Conservation (phyloP, 495 filamentous ascomycete species). For the Aspergillus homomorphus region DNA sequence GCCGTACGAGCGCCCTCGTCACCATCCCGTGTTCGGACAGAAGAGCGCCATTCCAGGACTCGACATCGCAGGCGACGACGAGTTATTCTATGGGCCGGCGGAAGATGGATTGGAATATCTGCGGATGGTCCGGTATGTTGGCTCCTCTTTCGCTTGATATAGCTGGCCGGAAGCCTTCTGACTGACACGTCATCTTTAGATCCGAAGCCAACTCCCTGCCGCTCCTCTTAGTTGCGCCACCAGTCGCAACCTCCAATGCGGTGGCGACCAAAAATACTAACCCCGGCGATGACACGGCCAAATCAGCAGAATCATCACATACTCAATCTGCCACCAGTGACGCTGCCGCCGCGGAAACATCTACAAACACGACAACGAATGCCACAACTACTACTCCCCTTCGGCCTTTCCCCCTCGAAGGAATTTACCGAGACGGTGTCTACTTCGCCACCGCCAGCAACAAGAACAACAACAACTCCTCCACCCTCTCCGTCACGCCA, state of each 20-base stretch:
- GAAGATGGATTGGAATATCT: slow-evolving; percentile 73
- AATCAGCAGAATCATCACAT: neutral
- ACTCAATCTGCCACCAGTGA: neutral
- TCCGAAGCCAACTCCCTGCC: slow-evolving; percentile 71
- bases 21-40: slow-evolving; percentile 71
- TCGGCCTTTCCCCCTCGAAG: slow-evolving; percentile 4
- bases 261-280: neutral
- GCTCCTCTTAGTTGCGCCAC: slow-evolving; percentile 57
- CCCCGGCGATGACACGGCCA: neutral
- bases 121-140: slow-evolving; percentile 72
- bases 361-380: neutral
- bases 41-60: slow-evolving; percentile 72
- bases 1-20: slow-evolving; percentile 41
- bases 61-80: slow-evolving; percentile 52
- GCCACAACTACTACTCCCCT: neutral
- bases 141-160: slow-evolving; percentile 8
- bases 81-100: slow-evolving; percentile 47
- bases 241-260: slow-evolving; percentile 16
- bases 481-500: neutral
- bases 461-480: neutral
- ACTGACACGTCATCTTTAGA: slow-evolving; percentile 40
- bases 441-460: slow-evolving; percentile 39
- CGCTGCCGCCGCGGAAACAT: neutral
- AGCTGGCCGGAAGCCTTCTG: neutral
- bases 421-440: slow-evolving; percentile 27